Base-by-base conservation (phyloP, 2,329 filamentous ascomycete genomes). In the Blastomyces gilchristii region DNA sequence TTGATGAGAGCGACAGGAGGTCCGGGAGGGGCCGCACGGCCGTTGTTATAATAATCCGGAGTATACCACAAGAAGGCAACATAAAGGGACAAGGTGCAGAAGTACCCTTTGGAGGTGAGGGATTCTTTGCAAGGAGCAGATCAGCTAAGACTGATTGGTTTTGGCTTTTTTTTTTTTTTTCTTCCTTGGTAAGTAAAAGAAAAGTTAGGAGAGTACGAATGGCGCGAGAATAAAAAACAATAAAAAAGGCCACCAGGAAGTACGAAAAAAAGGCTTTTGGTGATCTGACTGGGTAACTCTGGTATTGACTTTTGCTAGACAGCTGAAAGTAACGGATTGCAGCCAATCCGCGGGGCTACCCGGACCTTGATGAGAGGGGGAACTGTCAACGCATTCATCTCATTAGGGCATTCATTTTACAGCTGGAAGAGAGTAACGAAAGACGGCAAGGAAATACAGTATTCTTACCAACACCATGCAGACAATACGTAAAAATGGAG, bases 1-100 rank as follows among this genome's bases (percentile, higher is more conserved):
- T 61, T 61, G 45, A 61, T 52, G n/a, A n/a, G 37, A 41, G 39
- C 39, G 31, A 53, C 22, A 41, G 43, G 47, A 62, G 49, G 60
- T 49, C 60, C 18, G 39, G 43, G 60, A 62, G 60, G 60, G 60
- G 60, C 60, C 60, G 60, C 49, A 45, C 50, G 52, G 60, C 34
- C 28, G 59, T 62, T 56, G 60, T 62, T 62, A 62, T 56, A 62
- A 62, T 56, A 62, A 45, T 56, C 49, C n/a, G 11, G 49, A 53
- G 50, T 56, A 62, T 22, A 41, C 50, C 31, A 56, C 39, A 12
- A 53, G 22, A 50, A 14, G 12, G 14, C 34, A 60, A 52, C 58
- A 39, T 59, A 41, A 61, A 52, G 49, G 41, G 49, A 61, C 58
- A 61, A 61, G 28, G 45, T n/a, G 34, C 16, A 1, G 52, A 61